A percentile compares a stretch with the other conserved stretches of the same genome.
Conservation (phyloP, 2,329 filamentous ascomycete genomes). For the Penicillium sp. region DNA sequence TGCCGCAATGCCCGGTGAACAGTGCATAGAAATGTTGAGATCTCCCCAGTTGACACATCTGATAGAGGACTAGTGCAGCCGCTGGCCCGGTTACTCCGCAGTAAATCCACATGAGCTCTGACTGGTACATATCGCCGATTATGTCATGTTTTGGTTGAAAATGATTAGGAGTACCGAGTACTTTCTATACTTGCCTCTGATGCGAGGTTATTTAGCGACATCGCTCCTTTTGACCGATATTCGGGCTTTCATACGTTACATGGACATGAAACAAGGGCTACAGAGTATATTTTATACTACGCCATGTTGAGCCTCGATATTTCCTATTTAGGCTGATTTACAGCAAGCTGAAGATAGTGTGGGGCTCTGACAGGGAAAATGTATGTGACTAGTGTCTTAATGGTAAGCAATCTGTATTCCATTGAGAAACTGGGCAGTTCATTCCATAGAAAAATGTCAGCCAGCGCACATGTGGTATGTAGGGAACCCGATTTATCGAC, state of each 20-base stretch:
- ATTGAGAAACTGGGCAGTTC: not conserved
- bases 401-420: not conserved
- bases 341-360: no score
- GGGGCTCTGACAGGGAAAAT: no score
- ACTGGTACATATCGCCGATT: slow-evolving; percentile 9
- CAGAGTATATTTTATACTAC: not conserved
- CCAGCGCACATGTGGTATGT: not conserved
- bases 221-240: not conserved
- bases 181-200: not conserved
- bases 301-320: not conserved
- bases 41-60: not conserved
- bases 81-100: slow-evolving; percentile 16
- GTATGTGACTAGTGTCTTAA: not conserved
- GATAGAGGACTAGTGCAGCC: slow-evolving; percentile 23
- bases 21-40: not conserved
- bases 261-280: not conserved
- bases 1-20: not conserved
- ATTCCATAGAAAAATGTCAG: not conserved
- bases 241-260: not conserved
- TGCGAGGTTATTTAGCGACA: not conserved
- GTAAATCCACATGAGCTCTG: not conserved
- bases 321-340: no score
- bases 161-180: slow-evolving; percentile 1
- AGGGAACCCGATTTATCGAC: not conserved
- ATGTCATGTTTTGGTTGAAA: not conserved